Evolutionary conservation across 176 grass and related monocot species (phyloP).

Genomic region (Luzula sylvatica): DNA sequence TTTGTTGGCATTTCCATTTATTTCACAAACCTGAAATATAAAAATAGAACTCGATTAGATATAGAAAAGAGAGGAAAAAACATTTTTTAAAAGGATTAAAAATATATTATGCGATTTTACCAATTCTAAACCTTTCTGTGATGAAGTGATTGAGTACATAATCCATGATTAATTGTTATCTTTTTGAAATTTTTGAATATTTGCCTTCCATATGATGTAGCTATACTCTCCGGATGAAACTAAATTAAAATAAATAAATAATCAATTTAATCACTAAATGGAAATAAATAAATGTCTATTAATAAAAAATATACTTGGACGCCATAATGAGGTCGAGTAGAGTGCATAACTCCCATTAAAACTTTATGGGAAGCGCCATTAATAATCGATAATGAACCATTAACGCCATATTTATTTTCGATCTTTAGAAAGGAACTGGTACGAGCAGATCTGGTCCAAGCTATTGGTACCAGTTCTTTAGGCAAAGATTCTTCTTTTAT

Average conservation of each 20-base stretch:
- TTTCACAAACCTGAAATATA: constrained; percentile 48
- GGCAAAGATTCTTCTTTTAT: constrained; percentile 56
- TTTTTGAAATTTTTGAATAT: constrained; percentile 89
- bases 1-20: constrained; percentile 22
- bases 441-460: constrained; percentile 63
- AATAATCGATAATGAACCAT: constrained; percentile 14
- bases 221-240: constrained; percentile 98
- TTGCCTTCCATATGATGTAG: constrained; percentile 75
- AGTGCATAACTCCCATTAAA: constrained; percentile 75
- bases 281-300: background rate
- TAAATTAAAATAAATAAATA: constrained; percentile 25
- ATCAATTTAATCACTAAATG: constrained; percentile 7
- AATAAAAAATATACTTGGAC: constrained; percentile 49
- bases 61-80: background rate
- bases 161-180: constrained; percentile 53
- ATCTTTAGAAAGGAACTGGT: constrained; percentile 55
- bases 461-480: constrained; percentile 61
- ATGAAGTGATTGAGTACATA: constrained; percentile 28
- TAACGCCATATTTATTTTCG: constrained; percentile 19
- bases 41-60: constrained; percentile 25
- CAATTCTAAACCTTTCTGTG: constrained; percentile 96
- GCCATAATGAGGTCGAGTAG: constrained; percentile 74
- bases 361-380: constrained; percentile 22
- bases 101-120: constrained; percentile 35
- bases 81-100: background rate